These are phyloP conservation scores for Mycena capillaripes DNA, from an alignment of 768 basidiomycete genomes.

Conservation along the genomic window DNA sequence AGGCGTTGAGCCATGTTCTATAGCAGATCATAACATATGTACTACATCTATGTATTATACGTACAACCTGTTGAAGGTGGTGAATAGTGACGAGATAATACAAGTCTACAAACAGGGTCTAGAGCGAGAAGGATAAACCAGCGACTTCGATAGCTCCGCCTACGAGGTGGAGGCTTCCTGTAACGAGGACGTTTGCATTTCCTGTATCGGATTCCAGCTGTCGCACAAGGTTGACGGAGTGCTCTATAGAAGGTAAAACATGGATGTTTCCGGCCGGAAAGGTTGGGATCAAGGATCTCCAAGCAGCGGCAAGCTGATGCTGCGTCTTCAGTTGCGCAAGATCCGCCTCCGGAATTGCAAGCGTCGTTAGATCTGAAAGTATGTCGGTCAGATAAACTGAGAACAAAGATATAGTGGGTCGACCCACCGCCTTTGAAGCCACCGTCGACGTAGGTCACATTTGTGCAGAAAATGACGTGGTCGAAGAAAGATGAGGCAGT, in stretches of 20 bases:
- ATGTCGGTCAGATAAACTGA: slow-evolving; percentile 1
- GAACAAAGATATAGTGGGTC: neutral
- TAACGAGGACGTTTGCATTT: slow-evolving; percentile 77
- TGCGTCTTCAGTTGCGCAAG: slow-evolving; percentile 80
- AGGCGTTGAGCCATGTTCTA: slow-evolving; percentile 32
- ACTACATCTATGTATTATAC: slow-evolving; percentile 24
- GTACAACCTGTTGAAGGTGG: slow-evolving; percentile 53
- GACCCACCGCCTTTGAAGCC: slow-evolving; percentile 87
- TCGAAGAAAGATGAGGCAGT: slow-evolving; percentile 72
- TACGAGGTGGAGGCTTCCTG: slow-evolving; percentile 94
- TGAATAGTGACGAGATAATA: slow-evolving; percentile 34
- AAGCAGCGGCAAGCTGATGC: slow-evolving; percentile 80
- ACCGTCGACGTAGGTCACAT: slow-evolving; percentile 94
- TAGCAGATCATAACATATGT: slow-evolving; percentile 4
- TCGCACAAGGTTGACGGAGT: slow-evolving; percentile 82
- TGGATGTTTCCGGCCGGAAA: slow-evolving; percentile 77
- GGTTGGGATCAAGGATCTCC: slow-evolving; percentile 72
- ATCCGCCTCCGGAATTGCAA: slow-evolving; percentile 73
- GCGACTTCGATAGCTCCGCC: slow-evolving; percentile 96
- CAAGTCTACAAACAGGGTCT: neutral
- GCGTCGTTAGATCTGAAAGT: slow-evolving; percentile 79
- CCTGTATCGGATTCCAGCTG: slow-evolving; percentile 48
- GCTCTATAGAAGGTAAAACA: slow-evolving; percentile 89
- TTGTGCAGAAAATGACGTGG: slow-evolving; percentile 94
- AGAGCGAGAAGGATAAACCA: slow-evolving; percentile 79